These are phyloP conservation scores for Irineochytrium annulatum DNA, from an alignment of 192 early-diverging fungal genomes.

Conservation along the genomic window DNA sequence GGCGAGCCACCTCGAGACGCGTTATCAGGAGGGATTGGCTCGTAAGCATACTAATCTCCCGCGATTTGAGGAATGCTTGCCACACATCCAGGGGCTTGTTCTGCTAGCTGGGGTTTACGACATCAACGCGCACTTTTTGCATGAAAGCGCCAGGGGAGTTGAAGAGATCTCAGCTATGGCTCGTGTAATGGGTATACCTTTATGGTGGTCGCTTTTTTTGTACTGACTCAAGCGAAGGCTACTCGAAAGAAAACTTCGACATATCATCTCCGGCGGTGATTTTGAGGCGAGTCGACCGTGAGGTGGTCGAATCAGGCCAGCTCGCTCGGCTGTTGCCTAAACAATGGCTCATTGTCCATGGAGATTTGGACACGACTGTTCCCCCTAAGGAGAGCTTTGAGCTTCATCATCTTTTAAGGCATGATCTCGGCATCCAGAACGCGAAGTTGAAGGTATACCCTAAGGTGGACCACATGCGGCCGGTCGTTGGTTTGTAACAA, in stretches of 20 bases:
- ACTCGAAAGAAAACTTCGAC: background rate
- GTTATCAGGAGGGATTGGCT: background rate
- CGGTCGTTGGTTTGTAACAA: constrained; percentile 5
- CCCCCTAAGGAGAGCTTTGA: constrained; percentile 13
- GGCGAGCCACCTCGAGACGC: constrained; percentile 8
- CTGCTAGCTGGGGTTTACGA: constrained; percentile 39
- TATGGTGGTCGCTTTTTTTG: background rate
- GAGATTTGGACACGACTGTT: constrained; percentile 24
- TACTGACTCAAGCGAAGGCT: background rate
- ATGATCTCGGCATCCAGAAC: constrained; percentile 3
- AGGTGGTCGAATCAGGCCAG: background rate
- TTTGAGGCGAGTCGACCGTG: background rate
- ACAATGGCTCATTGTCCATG: constrained; percentile 25
- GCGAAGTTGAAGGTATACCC: constrained; percentile 7
- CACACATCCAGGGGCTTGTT: constrained; percentile 15
- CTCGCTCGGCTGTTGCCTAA: constrained; percentile 11
- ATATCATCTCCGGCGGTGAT: background rate
- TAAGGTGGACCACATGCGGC: constrained; percentile 2
- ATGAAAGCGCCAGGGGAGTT: constrained; percentile 32
- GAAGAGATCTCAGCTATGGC: constrained; percentile 41
- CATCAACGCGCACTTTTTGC: constrained; percentile 28
- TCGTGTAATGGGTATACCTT: constrained; percentile 23
- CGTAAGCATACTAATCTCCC: background rate
- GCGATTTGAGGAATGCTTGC: background rate
- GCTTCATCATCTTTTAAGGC: constrained; percentile 9